Base-by-base conservation (phyloP, 2,329 filamentous ascomycete species). In the Trichoderma sp. region DNA sequence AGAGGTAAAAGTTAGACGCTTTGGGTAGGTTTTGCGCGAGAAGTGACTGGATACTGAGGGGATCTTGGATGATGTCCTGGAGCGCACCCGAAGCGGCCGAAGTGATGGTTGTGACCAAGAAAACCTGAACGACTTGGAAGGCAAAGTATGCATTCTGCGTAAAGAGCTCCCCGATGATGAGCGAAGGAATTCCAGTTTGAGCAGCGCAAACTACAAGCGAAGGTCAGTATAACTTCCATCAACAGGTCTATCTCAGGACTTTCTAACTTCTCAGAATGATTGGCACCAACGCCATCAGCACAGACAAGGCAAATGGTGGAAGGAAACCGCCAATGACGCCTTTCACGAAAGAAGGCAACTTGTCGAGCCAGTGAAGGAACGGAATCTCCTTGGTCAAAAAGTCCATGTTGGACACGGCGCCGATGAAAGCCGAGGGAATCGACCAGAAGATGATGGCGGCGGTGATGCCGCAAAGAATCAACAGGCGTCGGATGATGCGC, bases 1-100 rank as follows among this genome's bases (percentile, higher is more conserved):
- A 92, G 21, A 98, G 89, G 77, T 97, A 99, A 74, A 98, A 96
- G 78, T 96, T 98, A 67, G 93, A 93, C 0, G 92, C 88, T 64
- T 86, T 88, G 19, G 95, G 95, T 6, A 99, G 82, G 66, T 91
- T 90, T 17, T 82, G 73, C 0, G 93, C 89, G 4, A 97, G 82
- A 45, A 96, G 78, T 0, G 75, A 78, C 0, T 92, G 86, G 7
- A 87, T 85, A 0, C 78, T 78, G 2, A 79, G 75, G 0, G 93
- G 92, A 4, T 92, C 71, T 0, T 87, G 45, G 15, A 88, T 80
- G 55, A 96, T 88, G 21, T 86, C 71, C 26, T 83, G 78, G 1
- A 88, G 82, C 0, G 91, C 87, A 7, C 89, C 85, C 3, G 92
- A 87, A 10, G 93, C 93, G 1, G 92, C 89, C 17, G 92, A 94